phyloP scores from a whole-genome alignment of 1,139 yeast genomes.

The Zygosaccharomyces pseudobailii region DNA sequence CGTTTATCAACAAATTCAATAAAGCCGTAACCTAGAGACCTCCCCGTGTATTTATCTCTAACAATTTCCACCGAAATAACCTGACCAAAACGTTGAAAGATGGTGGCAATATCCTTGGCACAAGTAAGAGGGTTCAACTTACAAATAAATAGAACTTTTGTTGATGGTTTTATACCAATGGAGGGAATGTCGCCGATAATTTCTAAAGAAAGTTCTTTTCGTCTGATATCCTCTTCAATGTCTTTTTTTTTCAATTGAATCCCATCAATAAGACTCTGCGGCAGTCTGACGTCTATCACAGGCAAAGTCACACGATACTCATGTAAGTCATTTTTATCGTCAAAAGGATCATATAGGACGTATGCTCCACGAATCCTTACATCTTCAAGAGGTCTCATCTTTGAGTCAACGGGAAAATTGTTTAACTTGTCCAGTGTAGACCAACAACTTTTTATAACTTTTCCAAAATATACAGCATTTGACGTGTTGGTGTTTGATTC shows the following conservation, averaged over 20 bases:
- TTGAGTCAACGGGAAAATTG: conserved; percentile 38
- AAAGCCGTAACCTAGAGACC: conserved; percentile 57
- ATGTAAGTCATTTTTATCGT: conserved; percentile 35
- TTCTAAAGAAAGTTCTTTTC: conserved; percentile 58
- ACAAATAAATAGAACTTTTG: conserved; percentile 57
- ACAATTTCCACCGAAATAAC: conserved; percentile 49
- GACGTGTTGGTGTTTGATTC: conserved; percentile 18
- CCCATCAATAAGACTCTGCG: conserved; percentile 16
- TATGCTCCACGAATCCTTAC: conserved; percentile 49
- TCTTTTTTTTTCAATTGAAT: conserved; percentile 13
- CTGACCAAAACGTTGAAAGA: conserved; percentile 57
- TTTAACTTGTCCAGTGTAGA: conserved; percentile 45
- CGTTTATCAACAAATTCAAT: conserved; percentile 47
- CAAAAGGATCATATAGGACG: conserved; percentile 53
- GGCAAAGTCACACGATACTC: conserved; percentile 16
- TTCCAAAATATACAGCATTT: conserved; percentile 42
- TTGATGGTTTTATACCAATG: conserved; percentile 57
- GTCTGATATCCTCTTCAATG: conserved; percentile 39
- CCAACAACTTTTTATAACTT: conserved; percentile 46
- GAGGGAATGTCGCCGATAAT: conserved; percentile 61
- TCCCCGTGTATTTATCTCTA: conserved; percentile 44
- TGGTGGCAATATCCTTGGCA: conserved; percentile 48
- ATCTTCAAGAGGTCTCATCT: conserved; percentile 43
- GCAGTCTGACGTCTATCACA: conserved; percentile 19
- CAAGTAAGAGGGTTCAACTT: conserved; percentile 57